phyloP scores from a whole-genome alignment of 2,329 filamentous ascomycete species.

The Zymoseptoria ardabiliae region DNA sequence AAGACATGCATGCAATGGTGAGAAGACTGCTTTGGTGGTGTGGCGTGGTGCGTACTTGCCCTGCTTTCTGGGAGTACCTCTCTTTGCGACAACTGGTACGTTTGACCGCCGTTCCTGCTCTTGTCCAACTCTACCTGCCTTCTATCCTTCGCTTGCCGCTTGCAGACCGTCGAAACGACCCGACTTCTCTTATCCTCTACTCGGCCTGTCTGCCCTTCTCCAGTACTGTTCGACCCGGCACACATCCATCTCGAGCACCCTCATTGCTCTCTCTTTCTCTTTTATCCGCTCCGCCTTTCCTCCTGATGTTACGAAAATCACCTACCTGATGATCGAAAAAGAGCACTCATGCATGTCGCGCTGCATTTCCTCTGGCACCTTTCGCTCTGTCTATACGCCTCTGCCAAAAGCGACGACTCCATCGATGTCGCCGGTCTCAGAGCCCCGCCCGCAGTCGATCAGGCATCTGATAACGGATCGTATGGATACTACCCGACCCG shows the following conservation, averaged over 20 bases:
- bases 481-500: conserved; percentile 24
- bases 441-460: conserved; percentile 16
- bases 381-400: conserved; percentile 14
- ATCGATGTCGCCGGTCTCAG: not conserved
- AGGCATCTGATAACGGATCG: conserved; percentile 23
- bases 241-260: not conserved
- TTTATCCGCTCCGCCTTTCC: not conserved
- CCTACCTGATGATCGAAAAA: not conserved
- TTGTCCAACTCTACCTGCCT: not conserved
- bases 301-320: not conserved
- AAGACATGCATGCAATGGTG: not conserved
- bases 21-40: not conserved
- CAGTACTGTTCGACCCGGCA: not conserved
- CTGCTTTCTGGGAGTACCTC: not conserved
- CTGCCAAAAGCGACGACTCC: conserved; percentile 2
- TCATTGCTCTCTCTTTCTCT: not conserved
- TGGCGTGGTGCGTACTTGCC: not conserved
- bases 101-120: not conserved
- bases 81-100: not conserved
- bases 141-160: not conserved
- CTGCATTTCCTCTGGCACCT: conserved; percentile 20
- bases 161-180: not conserved
- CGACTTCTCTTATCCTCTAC: not conserved
- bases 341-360: conserved; percentile 16
- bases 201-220: not conserved